Base-by-base conservation (phyloP, 192 early-diverging fungal species). In the Entomortierella beljakovae region DNA sequence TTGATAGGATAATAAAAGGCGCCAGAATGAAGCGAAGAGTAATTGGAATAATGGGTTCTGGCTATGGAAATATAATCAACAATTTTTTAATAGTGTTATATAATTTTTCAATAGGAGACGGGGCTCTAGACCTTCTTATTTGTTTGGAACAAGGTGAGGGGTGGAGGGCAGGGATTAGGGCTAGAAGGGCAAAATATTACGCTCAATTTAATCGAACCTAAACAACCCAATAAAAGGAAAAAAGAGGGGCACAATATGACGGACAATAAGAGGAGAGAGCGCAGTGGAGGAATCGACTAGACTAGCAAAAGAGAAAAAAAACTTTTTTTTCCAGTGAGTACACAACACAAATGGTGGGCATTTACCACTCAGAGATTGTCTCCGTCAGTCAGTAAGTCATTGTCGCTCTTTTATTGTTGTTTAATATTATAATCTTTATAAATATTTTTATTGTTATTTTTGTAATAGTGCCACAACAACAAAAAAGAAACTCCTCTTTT, bases 161-260 rank as follows among this genome's bases (percentile, higher is more conserved):
- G 15, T 11, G 43, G 43, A 20, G 3, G 43, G 43, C 20, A 46
- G 43, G 43, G 43, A 46, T 53, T 53, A 28, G 15, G 49, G 15
- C 25, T 53, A 25, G 25, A 29, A 2, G 15, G 23, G 28, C 23
- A 25, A 26, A 3, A 4, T 25, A 25, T 9, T 23, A 25, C 22
- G 28, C 51, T 53, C 51, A 53, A 53, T 53, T 53, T 28, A 25
- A 53, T 29, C 22, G 28, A 53, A 53, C 51, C 51, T 53, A 53
- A 53, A 53, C 25, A 29, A 53, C 28, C 51, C 51, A 53, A 53
- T 53, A 26, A 53, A 26, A 26, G 28, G 23, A 15, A 43, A 53
- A 26, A 53, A 53, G 23, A 53, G 49, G 49, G 49, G 49, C 49
- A 50, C 49, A 50, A 50, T 6, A 50, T 23, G 49, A 50, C 16